phyloP scores from a whole-genome alignment of 148 eudicot species.

The Oxyria digyna region DNA sequence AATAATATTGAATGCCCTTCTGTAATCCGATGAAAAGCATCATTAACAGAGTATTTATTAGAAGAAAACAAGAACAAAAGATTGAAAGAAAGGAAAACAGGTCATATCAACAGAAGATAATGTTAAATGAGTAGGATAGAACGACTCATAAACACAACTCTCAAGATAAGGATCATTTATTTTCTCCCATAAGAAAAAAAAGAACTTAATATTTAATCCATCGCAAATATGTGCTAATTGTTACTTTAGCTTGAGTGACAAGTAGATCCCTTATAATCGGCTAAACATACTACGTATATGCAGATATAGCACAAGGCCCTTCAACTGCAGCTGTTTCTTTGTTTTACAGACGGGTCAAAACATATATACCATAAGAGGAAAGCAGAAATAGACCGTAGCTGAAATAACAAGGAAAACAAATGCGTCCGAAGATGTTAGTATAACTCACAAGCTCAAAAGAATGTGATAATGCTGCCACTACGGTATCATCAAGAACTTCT shows the following conservation, averaged over 20 bases:
- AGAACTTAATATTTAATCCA: neutral
- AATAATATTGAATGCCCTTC: too few species aligned
- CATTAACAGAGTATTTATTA: too few species aligned
- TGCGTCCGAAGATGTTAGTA: constrained; percentile 9
- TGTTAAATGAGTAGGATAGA: too few species aligned
- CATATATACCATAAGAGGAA: neutral
- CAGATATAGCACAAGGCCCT: neutral
- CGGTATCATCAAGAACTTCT: constrained; percentile 83
- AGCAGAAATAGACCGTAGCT: neutral
- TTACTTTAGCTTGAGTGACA: neutral
- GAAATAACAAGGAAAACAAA: neutral
- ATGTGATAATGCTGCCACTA: constrained; percentile 82
- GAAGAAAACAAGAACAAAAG: too few species aligned
- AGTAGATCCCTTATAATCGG: neutral
- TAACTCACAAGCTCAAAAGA: constrained; percentile 63
- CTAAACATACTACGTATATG: neutral
- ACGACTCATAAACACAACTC: too few species aligned
- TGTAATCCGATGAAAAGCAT: too few species aligned
- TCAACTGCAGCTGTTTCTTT: neutral
- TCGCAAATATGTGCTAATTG: neutral
- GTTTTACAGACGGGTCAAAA: neutral
- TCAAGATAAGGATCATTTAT: too few species aligned
- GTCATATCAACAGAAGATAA: too few species aligned
- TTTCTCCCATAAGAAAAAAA: too few species aligned
- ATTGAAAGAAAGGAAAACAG: too few species aligned